These are phyloP conservation scores for Solanum lycopersicoides DNA, from an alignment of 257 asterid genomes.

Conservation along the genomic window DNA sequence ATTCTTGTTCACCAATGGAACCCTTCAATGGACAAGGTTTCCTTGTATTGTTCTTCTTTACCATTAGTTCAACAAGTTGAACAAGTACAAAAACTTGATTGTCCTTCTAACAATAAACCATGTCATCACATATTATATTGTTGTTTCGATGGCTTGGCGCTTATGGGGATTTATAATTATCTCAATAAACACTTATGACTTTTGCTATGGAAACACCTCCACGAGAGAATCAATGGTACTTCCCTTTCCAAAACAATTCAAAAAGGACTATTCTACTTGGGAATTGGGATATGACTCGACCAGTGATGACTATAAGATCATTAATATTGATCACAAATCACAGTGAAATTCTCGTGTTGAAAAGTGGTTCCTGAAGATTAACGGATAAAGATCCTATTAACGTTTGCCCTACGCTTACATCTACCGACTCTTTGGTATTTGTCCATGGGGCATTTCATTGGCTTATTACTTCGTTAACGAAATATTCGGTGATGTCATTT, in stretches of 20 bases:
- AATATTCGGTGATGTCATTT: too few relatives aligned
- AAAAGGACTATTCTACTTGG: not conserved
- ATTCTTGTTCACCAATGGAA: not conserved
- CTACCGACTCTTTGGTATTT: too few relatives aligned
- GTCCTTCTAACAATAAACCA: not conserved
- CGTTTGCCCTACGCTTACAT: too few relatives aligned
- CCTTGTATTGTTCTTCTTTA: not conserved
- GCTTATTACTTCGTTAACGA: too few relatives aligned
- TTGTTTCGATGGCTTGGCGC: too few relatives aligned
- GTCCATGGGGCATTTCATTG: too few relatives aligned
- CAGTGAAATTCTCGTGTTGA: not conserved
- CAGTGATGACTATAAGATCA: not conserved
- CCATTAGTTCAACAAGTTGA: not conserved
- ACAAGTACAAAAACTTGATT: not conserved
- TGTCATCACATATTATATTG: not conserved
- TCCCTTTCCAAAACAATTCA: not conserved
- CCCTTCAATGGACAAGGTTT: too few relatives aligned
- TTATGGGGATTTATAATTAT: too few relatives aligned
- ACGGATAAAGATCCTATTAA: too few relatives aligned
- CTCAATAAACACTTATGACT: too few relatives aligned
- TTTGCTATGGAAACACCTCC: not conserved
- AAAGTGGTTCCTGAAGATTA: not conserved
- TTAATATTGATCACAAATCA: not conserved
- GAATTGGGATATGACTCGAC: not conserved
- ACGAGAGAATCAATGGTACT: not conserved